These are phyloP conservation scores for Suhomyces prunicola DNA, from an alignment of 805 yeast genomes.

Conservation along the genomic window DNA sequence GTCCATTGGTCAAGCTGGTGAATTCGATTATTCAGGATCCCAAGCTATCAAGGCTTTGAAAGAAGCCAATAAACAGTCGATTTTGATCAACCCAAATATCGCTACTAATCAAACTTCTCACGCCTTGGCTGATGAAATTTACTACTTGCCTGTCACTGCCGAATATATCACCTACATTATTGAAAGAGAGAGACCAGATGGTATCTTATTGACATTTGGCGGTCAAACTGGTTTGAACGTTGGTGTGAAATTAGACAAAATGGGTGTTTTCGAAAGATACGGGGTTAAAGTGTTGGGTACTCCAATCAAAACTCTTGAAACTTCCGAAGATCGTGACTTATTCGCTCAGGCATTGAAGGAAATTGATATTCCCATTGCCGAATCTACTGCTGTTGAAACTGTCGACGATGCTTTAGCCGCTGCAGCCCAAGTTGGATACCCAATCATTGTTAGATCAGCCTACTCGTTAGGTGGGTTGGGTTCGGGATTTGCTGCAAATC, in stretches of 20 bases:
- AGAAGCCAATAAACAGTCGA: conserved; percentile 83
- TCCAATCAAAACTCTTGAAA: conserved; percentile 91
- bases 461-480: conserved; percentile 97
- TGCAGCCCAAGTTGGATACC: conserved; percentile 85
- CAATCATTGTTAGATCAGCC: conserved; percentile 96
- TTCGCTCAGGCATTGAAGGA: conserved; percentile 94
- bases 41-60: conserved; percentile 95
- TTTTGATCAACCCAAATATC: conserved; percentile 90
- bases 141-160: conserved; percentile 93
- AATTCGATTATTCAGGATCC: conserved; percentile 94
- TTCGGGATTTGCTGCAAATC: conserved; percentile 90
- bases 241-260: conserved; percentile 90
- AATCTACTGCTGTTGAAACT: conserved; percentile 90
- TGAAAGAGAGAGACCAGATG: conserved; percentile 95
- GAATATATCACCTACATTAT: conserved; percentile 94
- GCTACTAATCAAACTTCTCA: conserved; percentile 97
- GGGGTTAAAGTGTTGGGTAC: conserved; percentile 96
- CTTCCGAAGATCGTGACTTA: conserved; percentile 96
- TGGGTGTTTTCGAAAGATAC: conserved; percentile 89
- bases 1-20: conserved; percentile 98
- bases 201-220: conserved; percentile 92
- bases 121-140: conserved; percentile 90
- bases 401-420: conserved; percentile 93
- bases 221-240: conserved; percentile 98
- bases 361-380: conserved; percentile 94